Conservation (phyloP, 306 rosid genomes). For the Lagenaria siceraria region DNA sequence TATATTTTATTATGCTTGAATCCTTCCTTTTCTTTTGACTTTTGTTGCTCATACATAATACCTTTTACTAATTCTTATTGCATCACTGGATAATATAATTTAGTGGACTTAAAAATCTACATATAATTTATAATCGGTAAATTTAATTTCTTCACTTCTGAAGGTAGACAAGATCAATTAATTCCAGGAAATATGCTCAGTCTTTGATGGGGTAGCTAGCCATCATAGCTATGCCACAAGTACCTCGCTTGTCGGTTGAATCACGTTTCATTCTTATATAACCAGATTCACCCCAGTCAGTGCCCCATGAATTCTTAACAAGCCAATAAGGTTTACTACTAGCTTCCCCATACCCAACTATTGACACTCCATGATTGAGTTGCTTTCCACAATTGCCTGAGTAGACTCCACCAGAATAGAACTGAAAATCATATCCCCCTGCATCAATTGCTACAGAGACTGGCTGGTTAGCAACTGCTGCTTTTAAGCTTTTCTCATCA, state of each 20-base stretch:
- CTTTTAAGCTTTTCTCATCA: slow-evolving; percentile 33
- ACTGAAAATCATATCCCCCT: slow-evolving; percentile 30
- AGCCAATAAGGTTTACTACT: slow-evolving; percentile 39
- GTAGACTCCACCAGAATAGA: slow-evolving; percentile 49
- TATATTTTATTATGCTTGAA: background rate
- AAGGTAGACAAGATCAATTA: slow-evolving; percentile 9
- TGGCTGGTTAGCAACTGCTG: slow-evolving; percentile 63
- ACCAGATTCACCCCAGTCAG: slow-evolving; percentile 34
- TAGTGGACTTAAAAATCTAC: background rate
- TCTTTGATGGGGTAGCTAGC: slow-evolving; percentile 56
- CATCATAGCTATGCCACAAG: slow-evolving; percentile 58
- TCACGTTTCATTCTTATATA: slow-evolving; percentile 35
- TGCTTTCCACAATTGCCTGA: slow-evolving; percentile 36
- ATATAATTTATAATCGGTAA: background rate
- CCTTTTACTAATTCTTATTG: slow-evolving; percentile 10
- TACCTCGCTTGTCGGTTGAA: slow-evolving; percentile 21
- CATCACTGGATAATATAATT: slow-evolving; percentile 5
- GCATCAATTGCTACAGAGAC: slow-evolving; percentile 58
- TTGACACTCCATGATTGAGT: slow-evolving; percentile 55
- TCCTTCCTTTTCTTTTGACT: background rate
- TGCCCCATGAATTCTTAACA: slow-evolving; percentile 42
- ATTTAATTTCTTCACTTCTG: slow-evolving; percentile 8
- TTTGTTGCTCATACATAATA: slow-evolving; percentile 1
- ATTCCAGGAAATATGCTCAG: slow-evolving; percentile 7
- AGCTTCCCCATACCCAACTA: slow-evolving; percentile 58